Evolutionary conservation across 192 early-diverging fungal species (phyloP).

Genomic region (Backusella liffmaniae): DNA sequence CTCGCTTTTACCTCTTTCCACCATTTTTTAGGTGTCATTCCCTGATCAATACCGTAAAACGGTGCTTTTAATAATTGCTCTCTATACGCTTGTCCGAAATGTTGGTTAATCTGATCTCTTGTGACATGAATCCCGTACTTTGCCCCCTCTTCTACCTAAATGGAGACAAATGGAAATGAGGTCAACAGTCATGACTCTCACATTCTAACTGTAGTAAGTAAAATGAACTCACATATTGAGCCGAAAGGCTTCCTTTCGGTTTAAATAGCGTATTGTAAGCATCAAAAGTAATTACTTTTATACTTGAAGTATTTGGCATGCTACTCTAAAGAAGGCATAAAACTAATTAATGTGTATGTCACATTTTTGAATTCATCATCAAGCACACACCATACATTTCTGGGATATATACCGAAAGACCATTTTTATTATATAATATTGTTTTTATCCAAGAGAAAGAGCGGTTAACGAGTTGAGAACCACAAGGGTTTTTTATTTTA

Average conservation of each 20-base stretch:
- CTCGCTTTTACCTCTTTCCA: conserved; percentile 46
- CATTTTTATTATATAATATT: neutral
- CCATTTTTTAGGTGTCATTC: conserved; percentile 51
- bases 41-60: conserved; percentile 46
- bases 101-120: conserved; percentile 24
- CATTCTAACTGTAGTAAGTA: neutral
- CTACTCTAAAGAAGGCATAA: neutral
- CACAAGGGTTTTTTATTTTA: neutral
- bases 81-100: conserved; percentile 42
- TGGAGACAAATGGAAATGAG: no score
- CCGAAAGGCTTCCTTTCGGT: conserved; percentile 43
- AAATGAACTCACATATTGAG: conserved; percentile 38
- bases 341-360: neutral
- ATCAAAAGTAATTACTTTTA: conserved; percentile 61
- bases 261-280: conserved; percentile 61
- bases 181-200: no score
- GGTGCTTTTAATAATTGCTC: conserved; percentile 42
- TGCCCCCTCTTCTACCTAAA: conserved; percentile 36
- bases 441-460: neutral
- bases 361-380: no score
- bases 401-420: conserved; percentile 4
- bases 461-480: neutral
- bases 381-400: neutral
- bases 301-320: conserved; percentile 14
- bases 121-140: conserved; percentile 44